phyloP scores from a whole-genome alignment of 1,284 basidiomycete species.

The Kalmanozyma brasiliensis region DNA sequence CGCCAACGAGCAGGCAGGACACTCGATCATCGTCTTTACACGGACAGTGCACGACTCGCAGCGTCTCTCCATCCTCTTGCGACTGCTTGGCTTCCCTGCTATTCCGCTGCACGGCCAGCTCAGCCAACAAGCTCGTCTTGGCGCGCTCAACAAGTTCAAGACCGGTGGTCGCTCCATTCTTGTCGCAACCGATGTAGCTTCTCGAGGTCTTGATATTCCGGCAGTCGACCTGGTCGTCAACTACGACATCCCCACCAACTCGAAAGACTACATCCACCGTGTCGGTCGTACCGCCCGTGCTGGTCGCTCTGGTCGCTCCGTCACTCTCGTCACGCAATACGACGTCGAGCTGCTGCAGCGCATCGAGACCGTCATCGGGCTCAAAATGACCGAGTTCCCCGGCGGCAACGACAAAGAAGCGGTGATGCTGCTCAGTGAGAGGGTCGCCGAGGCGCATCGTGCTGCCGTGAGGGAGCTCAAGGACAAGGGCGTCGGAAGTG shows the following conservation, averaged over 20 bases:
- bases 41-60: conserved; percentile 94
- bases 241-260: conserved; percentile 97
- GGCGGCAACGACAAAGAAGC: conserved; percentile 83
- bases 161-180: conserved; percentile 89
- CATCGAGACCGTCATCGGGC: conserved; percentile 82
- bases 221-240: conserved; percentile 97
- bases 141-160: conserved; percentile 96
- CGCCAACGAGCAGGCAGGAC: conserved; percentile 86
- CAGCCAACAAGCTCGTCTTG: conserved; percentile 90
- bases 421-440: conserved; percentile 84
- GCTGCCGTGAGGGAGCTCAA: conserved; percentile 79
- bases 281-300: conserved; percentile 97
- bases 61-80: conserved; percentile 86
- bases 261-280: conserved; percentile 98
- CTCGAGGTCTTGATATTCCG: conserved; percentile 90
- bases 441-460: conserved; percentile 88
- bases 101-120: conserved; percentile 96
- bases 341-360: conserved; percentile 96
- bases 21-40: conserved; percentile 95
- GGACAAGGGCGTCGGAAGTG: conserved; percentile 59
- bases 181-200: conserved; percentile 97
- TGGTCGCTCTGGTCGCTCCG: conserved; percentile 91
- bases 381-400: conserved; percentile 91
- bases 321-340: conserved; percentile 97
- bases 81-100: conserved; percentile 91